Evolutionary conservation across 2,329 filamentous ascomycete genomes (phyloP), one percentile per base, ranked within the genome.

Genomic region (Cladosporium halotolerans): DNA sequence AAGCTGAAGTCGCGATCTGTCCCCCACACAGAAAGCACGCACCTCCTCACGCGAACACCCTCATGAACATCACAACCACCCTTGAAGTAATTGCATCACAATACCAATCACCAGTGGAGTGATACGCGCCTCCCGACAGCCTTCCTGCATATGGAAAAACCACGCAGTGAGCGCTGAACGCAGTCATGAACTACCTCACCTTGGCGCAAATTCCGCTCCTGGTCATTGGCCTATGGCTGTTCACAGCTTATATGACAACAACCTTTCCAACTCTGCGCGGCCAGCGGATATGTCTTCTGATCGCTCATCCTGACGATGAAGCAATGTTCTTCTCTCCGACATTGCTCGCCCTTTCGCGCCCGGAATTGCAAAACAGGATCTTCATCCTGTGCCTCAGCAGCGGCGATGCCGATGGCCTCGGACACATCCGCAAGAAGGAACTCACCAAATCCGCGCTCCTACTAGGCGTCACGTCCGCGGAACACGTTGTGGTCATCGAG

Each of bases 301-400:
- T 99, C 65, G 93, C 93, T 18, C 93, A 99, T 73, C 93, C 93
- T 0, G 93, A 99, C 72, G 93, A 99, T 66, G 93, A 99, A 76
- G 93, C 92, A 70, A 99, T 99, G 93, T 99, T 99, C 78, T 99
- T 99, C 73, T 84, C 90, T 58, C 93, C 93, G 0, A 88, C 89
- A 0, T 78, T 97, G 11, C 79, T 95, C 62, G 84, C 88, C n/a
- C 80, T 99, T 54, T 92, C 90, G 14, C 78, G 81, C 11, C 89
- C 89, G 3, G 82, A 84, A 55, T 78, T 86, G 16, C 87, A 88
- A 3, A 97, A 99, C 72, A 89, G 95, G 67, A 80, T 99, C 66
- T 93, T 95, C 73, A 95, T 99, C 58, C 74, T 97, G 53, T 99
- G 93, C 73, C 75, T 99, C 58, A 95, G 88, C 72, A 92, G 84